A percentile compares a stretch with the other conserved stretches of the same genome.
Evolutionary conservation across 139 green algal genomes (phyloP).

Genomic region (Limnomonas spitsbergensis): DNA sequence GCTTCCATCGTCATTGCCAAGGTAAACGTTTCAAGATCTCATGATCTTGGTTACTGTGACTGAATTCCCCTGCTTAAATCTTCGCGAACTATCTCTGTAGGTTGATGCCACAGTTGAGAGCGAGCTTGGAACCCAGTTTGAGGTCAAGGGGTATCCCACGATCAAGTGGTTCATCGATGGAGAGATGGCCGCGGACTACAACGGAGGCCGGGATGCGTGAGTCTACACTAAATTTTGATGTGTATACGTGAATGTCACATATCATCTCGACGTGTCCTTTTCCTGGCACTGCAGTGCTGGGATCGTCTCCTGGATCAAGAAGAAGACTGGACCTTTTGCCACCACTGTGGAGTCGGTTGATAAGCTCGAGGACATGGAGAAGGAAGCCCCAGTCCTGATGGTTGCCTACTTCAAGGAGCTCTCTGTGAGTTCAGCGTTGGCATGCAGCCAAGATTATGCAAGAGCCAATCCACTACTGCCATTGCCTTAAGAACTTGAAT

Average conservation of each 20-base stretch:
- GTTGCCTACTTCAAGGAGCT: conserved; percentile 74
- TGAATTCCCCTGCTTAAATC: background rate
- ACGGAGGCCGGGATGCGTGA: conserved; percentile 67
- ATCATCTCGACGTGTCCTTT: background rate
- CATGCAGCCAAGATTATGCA: background rate
- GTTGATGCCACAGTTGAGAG: conserved; percentile 74
- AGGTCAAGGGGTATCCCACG: conserved; percentile 76
- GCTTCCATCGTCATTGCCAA: conserved; percentile 66
- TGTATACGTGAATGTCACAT: background rate
- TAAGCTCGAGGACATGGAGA: conserved; percentile 49
- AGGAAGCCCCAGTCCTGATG: conserved; percentile 49
- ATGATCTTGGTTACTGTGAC: background rate
- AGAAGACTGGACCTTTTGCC: conserved; percentile 82
- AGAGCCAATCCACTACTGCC: background rate
- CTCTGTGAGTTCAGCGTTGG: conserved; percentile 26
- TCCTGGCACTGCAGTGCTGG: conserved; percentile 48
- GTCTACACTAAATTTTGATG: conserved; percentile 22
- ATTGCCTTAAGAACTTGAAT: background rate
- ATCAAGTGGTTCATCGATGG: conserved; percentile 87
- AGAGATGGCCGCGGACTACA: conserved; percentile 66
- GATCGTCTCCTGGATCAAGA: conserved; percentile 82
- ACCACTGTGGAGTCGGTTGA: conserved; percentile 43
- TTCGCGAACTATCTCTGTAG: conserved; percentile 35
- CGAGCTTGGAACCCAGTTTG: conserved; percentile 54
- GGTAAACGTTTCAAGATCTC: conserved; percentile 32